These are phyloP conservation scores for Reutealis trisperma DNA, from an alignment of 345 rosid species.

Conservation along the genomic window DNA sequence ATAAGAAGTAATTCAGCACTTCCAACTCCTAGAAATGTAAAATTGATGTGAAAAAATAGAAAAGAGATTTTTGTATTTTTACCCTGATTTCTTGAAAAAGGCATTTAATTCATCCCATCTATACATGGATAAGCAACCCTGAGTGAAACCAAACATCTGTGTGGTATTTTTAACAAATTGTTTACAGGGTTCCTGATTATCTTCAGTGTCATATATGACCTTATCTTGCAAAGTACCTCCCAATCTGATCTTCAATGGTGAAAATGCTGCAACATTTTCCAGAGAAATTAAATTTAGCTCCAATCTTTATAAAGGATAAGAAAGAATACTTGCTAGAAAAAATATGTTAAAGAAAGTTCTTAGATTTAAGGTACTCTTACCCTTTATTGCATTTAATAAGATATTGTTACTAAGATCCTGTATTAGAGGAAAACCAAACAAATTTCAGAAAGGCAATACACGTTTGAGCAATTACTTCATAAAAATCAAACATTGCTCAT, in stretches of 20 bases:
- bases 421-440: constrained; percentile 22
- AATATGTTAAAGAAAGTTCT: background rate
- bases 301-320: background rate
- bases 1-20: background rate
- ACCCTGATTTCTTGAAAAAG: constrained; percentile 67
- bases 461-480: background rate
- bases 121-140: constrained; percentile 61
- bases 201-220: constrained; percentile 52
- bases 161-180: constrained; percentile 44
- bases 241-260: constrained; percentile 68
- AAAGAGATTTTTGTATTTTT: constrained; percentile 5
- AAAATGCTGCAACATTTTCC: constrained; percentile 48
- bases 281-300: background rate
- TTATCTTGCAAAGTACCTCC: constrained; percentile 77
- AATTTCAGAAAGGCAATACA: background rate
- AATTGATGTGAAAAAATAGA: background rate
- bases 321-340: background rate
- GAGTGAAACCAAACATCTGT: constrained; percentile 56
- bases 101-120: constrained; percentile 74
- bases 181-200: constrained; percentile 40
- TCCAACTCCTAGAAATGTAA: background rate
- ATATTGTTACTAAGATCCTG: constrained; percentile 59
- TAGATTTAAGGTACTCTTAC: constrained; percentile 29
- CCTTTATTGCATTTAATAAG: constrained; percentile 57
- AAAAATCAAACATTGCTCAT: background rate